A percentile compares a stretch with the other conserved stretches of the same genome.
phyloP scores from a whole-genome alignment of 208 protist species.

The Wallacemonas sp. region DNA sequence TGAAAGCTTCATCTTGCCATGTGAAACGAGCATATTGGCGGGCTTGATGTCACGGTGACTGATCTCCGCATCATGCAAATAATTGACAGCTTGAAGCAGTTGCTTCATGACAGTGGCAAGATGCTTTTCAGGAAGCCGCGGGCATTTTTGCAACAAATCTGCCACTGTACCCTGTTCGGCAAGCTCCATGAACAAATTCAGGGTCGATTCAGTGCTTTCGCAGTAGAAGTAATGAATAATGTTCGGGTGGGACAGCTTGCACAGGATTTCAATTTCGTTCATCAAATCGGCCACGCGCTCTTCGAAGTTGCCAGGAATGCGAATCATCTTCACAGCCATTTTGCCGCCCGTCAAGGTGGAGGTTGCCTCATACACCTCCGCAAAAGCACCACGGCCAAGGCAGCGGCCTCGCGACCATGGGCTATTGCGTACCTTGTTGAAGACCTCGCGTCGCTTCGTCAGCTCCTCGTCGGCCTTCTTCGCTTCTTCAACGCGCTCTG shows the following conservation, averaged over 20 bases:
- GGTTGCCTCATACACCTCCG: conserved; percentile 71
- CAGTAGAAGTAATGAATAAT: conserved; percentile 89
- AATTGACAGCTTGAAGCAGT: conserved; percentile 67
- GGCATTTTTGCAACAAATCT: conserved; percentile 43
- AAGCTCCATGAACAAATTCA: conserved; percentile 84
- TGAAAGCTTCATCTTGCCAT: conserved; percentile 71
- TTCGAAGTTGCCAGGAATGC: conserved; percentile 53
- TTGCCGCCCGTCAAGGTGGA: conserved; percentile 71
- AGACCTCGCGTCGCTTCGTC: conserved; percentile 44
- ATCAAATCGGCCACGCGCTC: conserved; percentile 64
- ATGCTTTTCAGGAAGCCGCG: conserved; percentile 46
- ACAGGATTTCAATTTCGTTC: conserved; percentile 73
- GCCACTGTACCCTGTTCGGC: conserved; percentile 64
- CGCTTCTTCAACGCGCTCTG: conserved; percentile 34
- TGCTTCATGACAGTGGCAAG: conserved; percentile 62
- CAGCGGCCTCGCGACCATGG: conserved; percentile 61
- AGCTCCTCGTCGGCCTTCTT: conserved; percentile 55
- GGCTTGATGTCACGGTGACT: conserved; percentile 90
- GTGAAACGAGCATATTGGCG: conserved; percentile 81
- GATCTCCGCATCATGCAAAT: conserved; percentile 71
- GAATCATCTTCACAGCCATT: conserved; percentile 86
- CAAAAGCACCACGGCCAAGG: conserved; percentile 68
- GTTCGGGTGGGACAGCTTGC: conserved; percentile 68
- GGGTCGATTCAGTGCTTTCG: conserved; percentile 47
- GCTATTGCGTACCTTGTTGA: conserved; percentile 60